phyloP scores from a whole-genome alignment of 352 stramenopile species.

The Globisporangium viniferum region DNA sequence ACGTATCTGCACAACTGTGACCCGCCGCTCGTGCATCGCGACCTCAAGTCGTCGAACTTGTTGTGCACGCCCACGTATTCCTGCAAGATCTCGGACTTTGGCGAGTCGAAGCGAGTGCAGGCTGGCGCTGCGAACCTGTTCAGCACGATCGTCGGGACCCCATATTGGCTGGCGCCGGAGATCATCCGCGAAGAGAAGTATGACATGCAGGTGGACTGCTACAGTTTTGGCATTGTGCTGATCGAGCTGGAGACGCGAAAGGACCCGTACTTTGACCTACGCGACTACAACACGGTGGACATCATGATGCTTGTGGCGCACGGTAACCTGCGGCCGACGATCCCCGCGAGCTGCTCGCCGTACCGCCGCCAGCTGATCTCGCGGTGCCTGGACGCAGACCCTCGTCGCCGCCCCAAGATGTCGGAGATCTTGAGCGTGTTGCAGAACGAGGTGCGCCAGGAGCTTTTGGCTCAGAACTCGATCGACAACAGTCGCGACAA shows the following conservation, averaged over 20 bases:
- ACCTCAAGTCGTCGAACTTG: conserved; percentile 82
- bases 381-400: conserved; percentile 59
- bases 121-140: conserved; percentile 38
- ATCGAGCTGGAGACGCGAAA: conserved; percentile 77
- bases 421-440: conserved; percentile 69
- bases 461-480: conserved; percentile 68
- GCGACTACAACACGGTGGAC: conserved; percentile 65
- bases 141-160: conserved; percentile 77
- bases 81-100: conserved; percentile 84
- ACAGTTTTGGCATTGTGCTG: conserved; percentile 87
- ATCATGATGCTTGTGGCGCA: conserved; percentile 79
- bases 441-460: conserved; percentile 73
- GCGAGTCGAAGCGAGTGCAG: conserved; percentile 57
- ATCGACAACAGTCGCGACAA: conserved; percentile 57
- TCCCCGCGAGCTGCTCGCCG: conserved; percentile 55
- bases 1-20: conserved; percentile 83
- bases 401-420: conserved; percentile 65
- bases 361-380: conserved; percentile 63
- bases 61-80: conserved; percentile 70
- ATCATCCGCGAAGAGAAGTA: conserved; percentile 82
- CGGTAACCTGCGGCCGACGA: conserved; percentile 56
- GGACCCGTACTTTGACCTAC: conserved; percentile 68
- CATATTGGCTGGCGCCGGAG: conserved; percentile 85
- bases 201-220: conserved; percentile 81
- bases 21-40: conserved; percentile 72